Base-by-base conservation (phyloP, 2,329 filamentous ascomycete species). In the Beauveria sp. region DNA sequence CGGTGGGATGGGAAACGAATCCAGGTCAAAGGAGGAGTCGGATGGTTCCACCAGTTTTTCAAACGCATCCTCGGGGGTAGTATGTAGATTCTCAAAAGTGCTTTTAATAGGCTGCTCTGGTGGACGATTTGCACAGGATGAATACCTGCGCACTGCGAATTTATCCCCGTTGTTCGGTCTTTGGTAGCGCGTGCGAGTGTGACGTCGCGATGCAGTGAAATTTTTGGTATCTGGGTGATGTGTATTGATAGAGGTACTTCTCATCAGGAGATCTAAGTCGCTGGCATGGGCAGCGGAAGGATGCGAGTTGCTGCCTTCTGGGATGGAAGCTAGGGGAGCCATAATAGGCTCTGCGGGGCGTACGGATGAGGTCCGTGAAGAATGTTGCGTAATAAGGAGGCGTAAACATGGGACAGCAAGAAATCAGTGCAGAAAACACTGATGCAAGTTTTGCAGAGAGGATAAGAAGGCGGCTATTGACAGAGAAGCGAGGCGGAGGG, bases 251-350 rank as follows among this genome's bases (percentile, higher is more conserved):
- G 66, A 68, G 26, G 62, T 57, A 8, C 61, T 56, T 40, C 50
- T 56, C 26, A 26, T 56, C 26, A 26, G 20, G 22, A 63, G 51
- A 52, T 53, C 54, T 45, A 61, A 28, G 43, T 61, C 61, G 28
- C 59, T 59, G 56, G 54, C 65, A 47, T 50, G 64, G 18, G 63
- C 63, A 47, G 63, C 63, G 46, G 65, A 62, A n/a, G 64, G 61
- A 60, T 66, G 60, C 40, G 62, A 62, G 61, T 66, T 50, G 61
- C 63, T 62, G 61, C 65, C 64, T 59, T 69, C 66, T 24, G 66
- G 62, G 49, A 70, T 71, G 64, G 70, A 69, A 67, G 69, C 65
- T 65, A 68, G 57, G 34, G 65, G 60, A 65, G 65, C 65, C 72
- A 75, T 75, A 51, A 43, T 67, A 62, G 52, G 57, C 56, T 49